Evolutionary conservation across 1,284 basidiomycete genomes (phyloP), one percentile per base, ranked within the genome.

Genomic region (Prillingera fragicola): DNA sequence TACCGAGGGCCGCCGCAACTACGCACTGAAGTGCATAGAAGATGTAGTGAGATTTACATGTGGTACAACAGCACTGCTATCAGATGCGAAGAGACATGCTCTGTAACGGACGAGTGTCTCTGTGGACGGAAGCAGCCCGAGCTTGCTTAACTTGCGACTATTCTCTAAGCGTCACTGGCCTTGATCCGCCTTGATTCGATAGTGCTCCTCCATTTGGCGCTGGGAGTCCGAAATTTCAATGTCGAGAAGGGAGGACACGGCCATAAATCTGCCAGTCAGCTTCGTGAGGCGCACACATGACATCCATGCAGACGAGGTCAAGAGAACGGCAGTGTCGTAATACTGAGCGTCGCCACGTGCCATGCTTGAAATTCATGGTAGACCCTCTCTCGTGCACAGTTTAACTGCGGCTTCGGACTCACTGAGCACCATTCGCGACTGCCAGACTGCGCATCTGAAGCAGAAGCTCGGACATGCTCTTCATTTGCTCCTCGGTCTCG

Each of bases 241-340:
- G 38, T 72, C 69, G 10, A 72, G 51, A 19, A 70, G 48, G 25
- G 67, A 47, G 18, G 67, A 70, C 3, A 65, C 60, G 8, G 70
- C 67, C 70, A 72, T 72, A 51, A 72, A 72, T 36, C 70, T 72
- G 38, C 3, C 10, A n/a, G 43, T 50, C 35, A 49, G 46, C 24
- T 22, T 23, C 19, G 8, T 28, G 2, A 17, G 8, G 26, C 23
- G 15, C 35, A 33, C 18, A 28, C 15, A 18, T 14, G 31, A 13
- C 23, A n/a, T 15, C 22, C n/a, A n/a, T n/a, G 18, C 23, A 9
- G 21, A 8, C 24, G n/a, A 36, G 21, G 15, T 6, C 28, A 12
- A 25, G 15, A 21, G 7, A 13, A 13, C 8, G 14, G n/a, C 26
- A n/a, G 23, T n/a, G n/a, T 9, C 15, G 14, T 5, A 13, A 33